Conservation (phyloP, 306 rosid genomes). For the Fragaria ananassa region DNA sequence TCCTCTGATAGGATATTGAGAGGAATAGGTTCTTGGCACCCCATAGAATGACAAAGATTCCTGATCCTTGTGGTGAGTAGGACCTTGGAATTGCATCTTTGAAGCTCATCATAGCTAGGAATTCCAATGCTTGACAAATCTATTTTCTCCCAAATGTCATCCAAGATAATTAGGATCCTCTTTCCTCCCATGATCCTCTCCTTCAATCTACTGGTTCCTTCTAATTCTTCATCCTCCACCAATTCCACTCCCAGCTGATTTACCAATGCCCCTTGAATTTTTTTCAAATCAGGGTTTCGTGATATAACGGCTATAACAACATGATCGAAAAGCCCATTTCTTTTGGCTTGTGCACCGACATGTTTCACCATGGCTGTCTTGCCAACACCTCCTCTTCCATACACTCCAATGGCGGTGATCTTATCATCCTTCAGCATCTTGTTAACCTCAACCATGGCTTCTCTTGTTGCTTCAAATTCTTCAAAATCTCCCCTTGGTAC, state of each 20-base stretch:
- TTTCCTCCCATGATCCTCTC: background rate
- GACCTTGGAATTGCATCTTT: conserved; percentile 10
- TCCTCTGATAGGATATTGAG: background rate
- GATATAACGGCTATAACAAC: conserved; percentile 1
- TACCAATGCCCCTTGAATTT: background rate
- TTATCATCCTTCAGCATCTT: background rate
- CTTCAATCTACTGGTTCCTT: background rate
- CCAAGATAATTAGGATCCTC: conserved; percentile 20
- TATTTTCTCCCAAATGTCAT: conserved; percentile 16
- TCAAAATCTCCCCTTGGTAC: background rate
- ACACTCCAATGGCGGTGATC: background rate
- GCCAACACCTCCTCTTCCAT: background rate
- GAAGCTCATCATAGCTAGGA: background rate
- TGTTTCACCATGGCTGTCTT: background rate
- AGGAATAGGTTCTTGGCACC: background rate
- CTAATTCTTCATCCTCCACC: background rate
- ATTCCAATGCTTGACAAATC: conserved; percentile 4
- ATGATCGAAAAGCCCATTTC: background rate
- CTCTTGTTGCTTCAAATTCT: background rate
- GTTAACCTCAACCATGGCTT: background rate
- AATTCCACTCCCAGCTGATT: background rate
- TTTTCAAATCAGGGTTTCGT: background rate
- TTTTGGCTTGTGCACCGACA: background rate
- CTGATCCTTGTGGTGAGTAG: conserved; percentile 7
- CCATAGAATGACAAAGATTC: conserved; percentile 7